Percentiles rank a stretch among this genome's conserved stretches.
These are phyloP conservation scores for Penicillium simplicissimum DNA, from an alignment of 495 filamentous ascomycete species.

Conservation along the genomic window DNA sequence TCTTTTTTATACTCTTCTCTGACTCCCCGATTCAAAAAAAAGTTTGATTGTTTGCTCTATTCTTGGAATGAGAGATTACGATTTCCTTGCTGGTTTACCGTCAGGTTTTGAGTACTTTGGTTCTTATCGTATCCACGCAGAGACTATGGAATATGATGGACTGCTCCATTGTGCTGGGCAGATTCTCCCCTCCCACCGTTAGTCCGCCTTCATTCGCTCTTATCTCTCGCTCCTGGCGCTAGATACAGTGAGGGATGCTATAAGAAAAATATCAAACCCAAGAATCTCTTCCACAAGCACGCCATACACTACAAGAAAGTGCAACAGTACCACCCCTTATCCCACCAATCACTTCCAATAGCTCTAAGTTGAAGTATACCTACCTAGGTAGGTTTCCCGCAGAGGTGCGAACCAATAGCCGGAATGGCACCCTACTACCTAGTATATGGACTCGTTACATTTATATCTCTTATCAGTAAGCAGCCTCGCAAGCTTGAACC, in stretches of 20 bases:
- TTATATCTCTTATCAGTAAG: not conserved
- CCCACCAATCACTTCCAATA: not conserved
- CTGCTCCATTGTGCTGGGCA: too few relatives aligned
- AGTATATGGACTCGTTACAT: not conserved
- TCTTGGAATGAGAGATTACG: constrained; percentile 12
- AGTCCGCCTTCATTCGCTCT: too few relatives aligned
- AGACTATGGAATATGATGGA: too few relatives aligned
- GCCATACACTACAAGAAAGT: not conserved
- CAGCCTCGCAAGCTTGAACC: not conserved
- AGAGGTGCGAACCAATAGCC: not conserved
- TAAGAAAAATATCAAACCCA: too few relatives aligned
- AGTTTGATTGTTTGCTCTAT: constrained; percentile 1
- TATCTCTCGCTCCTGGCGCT: too few relatives aligned
- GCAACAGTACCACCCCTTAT: not conserved
- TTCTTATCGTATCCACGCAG: too few relatives aligned
- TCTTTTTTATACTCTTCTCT: not conserved
- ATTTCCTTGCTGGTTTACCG: constrained; percentile 6
- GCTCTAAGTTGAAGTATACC: not conserved
- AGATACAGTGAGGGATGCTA: too few relatives aligned
- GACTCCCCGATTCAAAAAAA: not conserved
- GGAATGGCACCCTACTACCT: not conserved
- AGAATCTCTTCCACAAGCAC: not conserved
- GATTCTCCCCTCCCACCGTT: too few relatives aligned
- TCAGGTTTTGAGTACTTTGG: too few relatives aligned
- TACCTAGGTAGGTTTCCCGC: not conserved